Evolutionary conservation across 495 filamentous ascomycete species (phyloP).

Genomic region (Umbilicaria muhlenbergii): DNA sequence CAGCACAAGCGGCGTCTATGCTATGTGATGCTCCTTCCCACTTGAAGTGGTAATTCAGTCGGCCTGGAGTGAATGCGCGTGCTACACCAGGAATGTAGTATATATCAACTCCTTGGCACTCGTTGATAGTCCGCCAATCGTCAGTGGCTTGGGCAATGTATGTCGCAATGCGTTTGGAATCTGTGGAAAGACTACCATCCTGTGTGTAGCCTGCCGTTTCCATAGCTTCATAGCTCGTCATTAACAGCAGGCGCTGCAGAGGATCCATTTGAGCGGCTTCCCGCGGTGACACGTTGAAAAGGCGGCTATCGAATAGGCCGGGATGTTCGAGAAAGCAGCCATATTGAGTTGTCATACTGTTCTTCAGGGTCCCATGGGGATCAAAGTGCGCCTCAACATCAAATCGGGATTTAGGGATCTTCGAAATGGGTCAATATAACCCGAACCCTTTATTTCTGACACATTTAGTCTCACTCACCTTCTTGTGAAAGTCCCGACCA

Average conservation of each 20-base stretch:
- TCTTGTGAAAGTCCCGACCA: slow-evolving; percentile 1
- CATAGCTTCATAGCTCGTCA: slow-evolving; percentile 21
- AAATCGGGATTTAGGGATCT: slow-evolving; percentile 1
- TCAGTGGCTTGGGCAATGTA: slow-evolving; percentile 21
- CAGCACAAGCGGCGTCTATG: slow-evolving; percentile 31
- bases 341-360: slow-evolving; percentile 11
- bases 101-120: slow-evolving; percentile 20
- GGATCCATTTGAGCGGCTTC: slow-evolving; percentile 26
- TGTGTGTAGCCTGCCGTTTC: slow-evolving; percentile 20
- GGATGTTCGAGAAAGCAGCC: slow-evolving; percentile 23
- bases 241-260: slow-evolving; percentile 17
- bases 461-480: neutral
- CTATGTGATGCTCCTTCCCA: slow-evolving; percentile 22
- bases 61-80: slow-evolving; percentile 21
- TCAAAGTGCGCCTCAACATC: slow-evolving; percentile 2
- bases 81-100: slow-evolving; percentile 22
- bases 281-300: slow-evolving; percentile 26
- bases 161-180: slow-evolving; percentile 16
- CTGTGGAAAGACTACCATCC: slow-evolving; percentile 13
- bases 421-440: neutral
- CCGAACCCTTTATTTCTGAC: too few relatives aligned
- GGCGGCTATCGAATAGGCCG: slow-evolving; percentile 20
- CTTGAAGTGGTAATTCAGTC: slow-evolving; percentile 30
- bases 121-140: slow-evolving; percentile 22
- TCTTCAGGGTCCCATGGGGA: slow-evolving; percentile 4